A percentile compares a stretch with the other conserved stretches of the same genome.
These are phyloP conservation scores for Nepenthes alata DNA, from an alignment of 179 eudicot species.

Conservation along the genomic window DNA sequence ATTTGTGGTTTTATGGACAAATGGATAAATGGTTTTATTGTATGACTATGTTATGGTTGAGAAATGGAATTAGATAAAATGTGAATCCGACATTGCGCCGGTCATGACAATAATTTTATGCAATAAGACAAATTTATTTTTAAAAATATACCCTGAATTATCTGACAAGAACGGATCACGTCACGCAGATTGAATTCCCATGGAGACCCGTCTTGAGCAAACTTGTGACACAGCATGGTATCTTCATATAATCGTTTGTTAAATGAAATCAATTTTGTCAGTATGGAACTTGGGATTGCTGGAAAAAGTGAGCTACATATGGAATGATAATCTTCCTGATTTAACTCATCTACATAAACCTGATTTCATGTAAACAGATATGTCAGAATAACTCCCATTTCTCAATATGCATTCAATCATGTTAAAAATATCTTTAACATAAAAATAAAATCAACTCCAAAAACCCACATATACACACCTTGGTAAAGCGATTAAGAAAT, in stretches of 20 bases:
- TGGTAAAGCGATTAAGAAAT: slow-evolving; percentile 84
- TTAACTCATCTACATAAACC: slow-evolving; percentile 94
- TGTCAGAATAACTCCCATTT: too few species aligned
- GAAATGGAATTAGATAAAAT: too few species aligned
- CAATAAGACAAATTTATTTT: background rate
- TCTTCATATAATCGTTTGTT: slow-evolving; percentile 70
- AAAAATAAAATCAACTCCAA: background rate
- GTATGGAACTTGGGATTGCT: slow-evolving; percentile 33
- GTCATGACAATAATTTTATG: background rate
- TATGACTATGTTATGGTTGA: too few species aligned
- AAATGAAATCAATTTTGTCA: slow-evolving; percentile 48
- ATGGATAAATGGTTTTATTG: too few species aligned
- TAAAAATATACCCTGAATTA: slow-evolving; percentile 47
- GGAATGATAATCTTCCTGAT: slow-evolving; percentile 58
- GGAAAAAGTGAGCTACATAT: slow-evolving; percentile 73
- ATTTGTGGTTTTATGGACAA: too few species aligned
- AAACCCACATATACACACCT: slow-evolving; percentile 30
- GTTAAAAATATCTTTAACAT: background rate
- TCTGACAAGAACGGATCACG: slow-evolving; percentile 79
- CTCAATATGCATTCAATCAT: background rate
- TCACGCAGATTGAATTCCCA: slow-evolving; percentile 99
- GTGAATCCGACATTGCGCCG: too few species aligned
- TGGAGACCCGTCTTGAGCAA: slow-evolving; percentile 83
- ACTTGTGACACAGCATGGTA: slow-evolving; percentile 60
- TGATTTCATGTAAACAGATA: slow-evolving; percentile 14